These are phyloP conservation scores for Sugiyamaella chiloensis DNA, from an alignment of 805 yeast genomes.

Conservation along the genomic window DNA sequence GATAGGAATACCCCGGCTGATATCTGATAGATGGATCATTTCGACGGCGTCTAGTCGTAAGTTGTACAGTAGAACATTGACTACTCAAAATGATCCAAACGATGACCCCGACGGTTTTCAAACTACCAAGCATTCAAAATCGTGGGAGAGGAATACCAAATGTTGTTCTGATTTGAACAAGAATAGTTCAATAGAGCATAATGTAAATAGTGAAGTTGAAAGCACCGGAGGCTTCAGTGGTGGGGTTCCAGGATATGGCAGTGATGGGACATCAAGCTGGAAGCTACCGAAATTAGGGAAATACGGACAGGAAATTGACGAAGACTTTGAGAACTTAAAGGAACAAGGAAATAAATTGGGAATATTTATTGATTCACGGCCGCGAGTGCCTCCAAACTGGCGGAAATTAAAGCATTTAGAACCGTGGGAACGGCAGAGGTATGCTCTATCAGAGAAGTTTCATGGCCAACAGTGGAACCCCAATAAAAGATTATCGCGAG, in stretches of 20 bases:
- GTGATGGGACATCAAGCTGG: slow-evolving; percentile 30
- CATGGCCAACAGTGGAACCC: slow-evolving; percentile 65
- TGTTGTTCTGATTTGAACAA: no score
- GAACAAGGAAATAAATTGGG: slow-evolving; percentile 20
- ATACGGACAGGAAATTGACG: slow-evolving; percentile 20
- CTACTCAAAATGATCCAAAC: no score
- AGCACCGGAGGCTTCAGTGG: not conserved
- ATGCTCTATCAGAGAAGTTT: slow-evolving; percentile 59
- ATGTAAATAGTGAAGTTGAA: no score
- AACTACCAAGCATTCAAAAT: no score
- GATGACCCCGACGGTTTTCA: no score
- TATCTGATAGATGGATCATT: no score
- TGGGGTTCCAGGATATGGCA: not conserved
- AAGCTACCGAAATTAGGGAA: slow-evolving; percentile 35
- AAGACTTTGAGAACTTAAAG: slow-evolving; percentile 27
- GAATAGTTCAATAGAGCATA: no score
- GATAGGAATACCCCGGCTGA: no score
- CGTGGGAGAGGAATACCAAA: no score
- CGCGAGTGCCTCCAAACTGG: slow-evolving; percentile 49
- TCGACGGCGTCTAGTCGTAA: no score
- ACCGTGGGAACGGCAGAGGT: slow-evolving; percentile 69
- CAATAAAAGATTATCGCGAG: slow-evolving; percentile 59
- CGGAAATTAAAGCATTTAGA: slow-evolving; percentile 43
- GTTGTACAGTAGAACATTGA: no score
- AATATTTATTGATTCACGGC: slow-evolving; percentile 15